Evolutionary conservation across 805 yeast species (phyloP).

Genomic region (Wickerhamiella slavikovae): DNA sequence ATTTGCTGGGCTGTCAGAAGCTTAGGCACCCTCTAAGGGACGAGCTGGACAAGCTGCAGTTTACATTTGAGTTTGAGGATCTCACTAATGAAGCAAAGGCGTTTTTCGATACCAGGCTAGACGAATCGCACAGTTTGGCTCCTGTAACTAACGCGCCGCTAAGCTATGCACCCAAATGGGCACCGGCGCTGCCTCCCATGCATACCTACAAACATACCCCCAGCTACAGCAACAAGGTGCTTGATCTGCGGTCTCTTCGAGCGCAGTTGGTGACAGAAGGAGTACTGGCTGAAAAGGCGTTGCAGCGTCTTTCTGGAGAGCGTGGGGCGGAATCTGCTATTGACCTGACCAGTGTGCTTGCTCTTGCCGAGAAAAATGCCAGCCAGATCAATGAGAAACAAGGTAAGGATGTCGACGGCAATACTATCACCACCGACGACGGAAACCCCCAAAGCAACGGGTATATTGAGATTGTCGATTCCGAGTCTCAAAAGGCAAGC

Average conservation of each 20-base stretch:
- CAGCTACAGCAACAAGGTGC: constrained; percentile 34
- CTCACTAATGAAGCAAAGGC: constrained; percentile 26
- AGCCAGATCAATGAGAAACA: not conserved
- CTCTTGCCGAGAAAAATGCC: constrained; percentile 1
- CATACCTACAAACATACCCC: constrained; percentile 76
- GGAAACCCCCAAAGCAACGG: not conserved
- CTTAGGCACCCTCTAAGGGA: constrained; percentile 10
- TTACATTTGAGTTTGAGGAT: constrained; percentile 16
- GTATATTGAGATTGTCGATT: not conserved
- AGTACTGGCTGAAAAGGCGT: constrained; percentile 55
- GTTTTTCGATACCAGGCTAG: constrained; percentile 26
- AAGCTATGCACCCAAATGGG: constrained; percentile 32
- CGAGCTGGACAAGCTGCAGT: constrained; percentile 11
- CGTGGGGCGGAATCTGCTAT: constrained; percentile 10
- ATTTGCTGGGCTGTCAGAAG: constrained; percentile 13
- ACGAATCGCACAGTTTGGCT: constrained; percentile 2
- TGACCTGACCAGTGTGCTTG: constrained; percentile 2
- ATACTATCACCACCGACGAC: not conserved
- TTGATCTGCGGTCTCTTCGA: constrained; percentile 52
- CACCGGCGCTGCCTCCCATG: constrained; percentile 85
- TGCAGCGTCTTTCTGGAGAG: constrained; percentile 32
- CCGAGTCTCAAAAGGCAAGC: not conserved
- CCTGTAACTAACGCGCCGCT: constrained; percentile 1
- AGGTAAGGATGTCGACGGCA: not conserved
- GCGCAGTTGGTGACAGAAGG: constrained; percentile 65